phyloP scores from a whole-genome alignment of 2,329 filamentous ascomycete genomes.

The Rugonectria rugulosa region DNA sequence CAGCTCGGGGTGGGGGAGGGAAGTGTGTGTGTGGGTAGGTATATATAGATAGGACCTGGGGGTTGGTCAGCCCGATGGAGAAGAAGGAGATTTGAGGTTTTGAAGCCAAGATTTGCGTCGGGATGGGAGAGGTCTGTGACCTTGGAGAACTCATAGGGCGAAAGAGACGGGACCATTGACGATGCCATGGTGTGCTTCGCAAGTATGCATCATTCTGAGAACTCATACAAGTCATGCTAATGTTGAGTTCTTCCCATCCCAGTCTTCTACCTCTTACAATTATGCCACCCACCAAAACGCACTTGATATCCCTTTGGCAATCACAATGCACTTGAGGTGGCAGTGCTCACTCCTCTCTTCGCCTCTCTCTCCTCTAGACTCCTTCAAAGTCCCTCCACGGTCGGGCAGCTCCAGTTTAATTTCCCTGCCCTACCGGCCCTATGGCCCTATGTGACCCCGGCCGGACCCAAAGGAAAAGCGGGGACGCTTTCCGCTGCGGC shows the following conservation, averaged over 20 bases:
- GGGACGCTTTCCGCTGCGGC: slow-evolving; percentile 13
- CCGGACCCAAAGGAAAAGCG: neutral
- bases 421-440: slow-evolving; percentile 21
- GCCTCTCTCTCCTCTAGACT: no score
- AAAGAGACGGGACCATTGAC: no score
- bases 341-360: slow-evolving; percentile 4
- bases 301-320: no score
- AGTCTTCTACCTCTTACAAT: no score
- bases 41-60: neutral
- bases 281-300: no score
- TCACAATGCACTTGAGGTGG: slow-evolving; percentile 7
- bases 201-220: neutral
- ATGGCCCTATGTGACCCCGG: slow-evolving; percentile 19
- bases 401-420: slow-evolving; percentile 14
- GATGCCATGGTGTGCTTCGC: neutral
- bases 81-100: neutral
- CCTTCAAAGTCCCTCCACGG: no score
- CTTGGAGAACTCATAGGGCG: no score
- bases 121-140: no score
- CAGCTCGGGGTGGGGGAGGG: neutral
- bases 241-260: no score
- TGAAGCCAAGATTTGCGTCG: no score
- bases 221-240: neutral
- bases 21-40: neutral
- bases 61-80: neutral